phyloP scores from a whole-genome alignment of 2,329 filamentous ascomycete genomes.

The Colletotrichum filicis region DNA sequence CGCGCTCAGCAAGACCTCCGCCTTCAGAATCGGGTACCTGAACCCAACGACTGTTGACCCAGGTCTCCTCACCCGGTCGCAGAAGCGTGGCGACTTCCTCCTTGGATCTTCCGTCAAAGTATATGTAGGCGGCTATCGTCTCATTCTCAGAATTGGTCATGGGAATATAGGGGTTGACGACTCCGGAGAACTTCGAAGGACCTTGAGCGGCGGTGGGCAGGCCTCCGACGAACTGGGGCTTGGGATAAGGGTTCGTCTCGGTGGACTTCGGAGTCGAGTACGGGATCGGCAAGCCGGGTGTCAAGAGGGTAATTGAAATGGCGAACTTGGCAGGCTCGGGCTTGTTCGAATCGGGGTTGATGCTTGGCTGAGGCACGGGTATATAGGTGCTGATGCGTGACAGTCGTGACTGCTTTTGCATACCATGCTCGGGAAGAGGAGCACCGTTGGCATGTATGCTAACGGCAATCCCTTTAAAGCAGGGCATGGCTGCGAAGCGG shows the following conservation, averaged over 20 bases:
- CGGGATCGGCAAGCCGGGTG: slow-evolving; percentile 86
- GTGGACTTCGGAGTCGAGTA: slow-evolving; percentile 91
- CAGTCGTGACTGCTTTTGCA: slow-evolving; percentile 91
- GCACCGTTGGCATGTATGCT: slow-evolving; percentile 88
- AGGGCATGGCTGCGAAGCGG: slow-evolving; percentile 73
- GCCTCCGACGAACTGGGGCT: slow-evolving; percentile 82
- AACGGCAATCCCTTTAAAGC: slow-evolving; percentile 98
- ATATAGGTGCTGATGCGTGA: slow-evolving; percentile 98
- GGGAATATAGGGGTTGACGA: slow-evolving; percentile 88
- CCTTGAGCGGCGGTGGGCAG: slow-evolving; percentile 66
- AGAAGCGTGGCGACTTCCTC: slow-evolving; percentile 97
- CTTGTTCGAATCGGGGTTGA: slow-evolving; percentile 71
- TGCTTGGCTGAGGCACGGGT: slow-evolving; percentile 88
- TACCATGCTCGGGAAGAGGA: slow-evolving; percentile 90
- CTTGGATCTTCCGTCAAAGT: slow-evolving; percentile 95
- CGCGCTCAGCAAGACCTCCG: slow-evolving; percentile 92
- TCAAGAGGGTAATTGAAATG: slow-evolving; percentile 96
- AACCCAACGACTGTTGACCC: slow-evolving; percentile 99
- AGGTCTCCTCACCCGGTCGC: slow-evolving; percentile 94
- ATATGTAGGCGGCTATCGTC: slow-evolving; percentile 98
- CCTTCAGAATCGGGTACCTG: slow-evolving; percentile 92
- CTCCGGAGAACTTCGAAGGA: slow-evolving; percentile 58
- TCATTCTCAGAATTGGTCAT: slow-evolving; percentile 94
- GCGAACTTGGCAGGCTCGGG: slow-evolving; percentile 96
- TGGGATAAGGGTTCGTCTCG: slow-evolving; percentile 80